These are phyloP conservation scores for Metschnikowia dekortorum DNA, from an alignment of 805 yeast genomes.

Conservation along the genomic window DNA sequence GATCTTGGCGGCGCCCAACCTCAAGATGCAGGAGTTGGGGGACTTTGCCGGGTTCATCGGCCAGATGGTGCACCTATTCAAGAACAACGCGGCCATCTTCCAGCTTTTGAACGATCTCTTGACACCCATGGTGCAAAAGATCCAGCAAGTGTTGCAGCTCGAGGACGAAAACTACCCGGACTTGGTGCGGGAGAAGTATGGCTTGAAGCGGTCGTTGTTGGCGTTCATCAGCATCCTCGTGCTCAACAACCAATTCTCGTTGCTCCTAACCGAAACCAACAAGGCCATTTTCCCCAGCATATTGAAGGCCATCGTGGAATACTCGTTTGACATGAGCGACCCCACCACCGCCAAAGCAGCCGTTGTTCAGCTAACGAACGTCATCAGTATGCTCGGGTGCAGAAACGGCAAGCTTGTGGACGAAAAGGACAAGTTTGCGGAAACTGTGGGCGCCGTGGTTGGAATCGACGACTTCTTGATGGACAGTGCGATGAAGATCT, in stretches of 20 bases:
- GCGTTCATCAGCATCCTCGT: constrained; percentile 65
- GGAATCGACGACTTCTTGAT: constrained; percentile 70
- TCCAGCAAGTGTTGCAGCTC: constrained; percentile 46
- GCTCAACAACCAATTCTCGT: constrained; percentile 73
- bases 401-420: constrained; percentile 62
- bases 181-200: constrained; percentile 57
- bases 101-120: constrained; percentile 68
- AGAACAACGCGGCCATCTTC: constrained; percentile 62
- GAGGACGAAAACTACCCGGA: constrained; percentile 49
- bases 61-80: constrained; percentile 78
- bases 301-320: constrained; percentile 59
- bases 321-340: constrained; percentile 60
- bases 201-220: constrained; percentile 66
- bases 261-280: constrained; percentile 68
- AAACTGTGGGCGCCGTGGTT: constrained; percentile 50
- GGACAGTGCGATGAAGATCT: constrained; percentile 59
- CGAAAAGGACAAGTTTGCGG: constrained; percentile 48
- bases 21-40: constrained; percentile 60
- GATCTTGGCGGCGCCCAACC: constrained; percentile 51
- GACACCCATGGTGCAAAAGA: constrained; percentile 67
- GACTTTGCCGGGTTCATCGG: constrained; percentile 85
- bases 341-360: constrained; percentile 65
- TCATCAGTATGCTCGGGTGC: constrained; percentile 58
- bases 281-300: constrained; percentile 55
- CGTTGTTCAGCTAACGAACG: constrained; percentile 60